Evolutionary conservation across 2,329 filamentous ascomycete species (phyloP).

Genomic region (Pestalotiopsis sp.): DNA sequence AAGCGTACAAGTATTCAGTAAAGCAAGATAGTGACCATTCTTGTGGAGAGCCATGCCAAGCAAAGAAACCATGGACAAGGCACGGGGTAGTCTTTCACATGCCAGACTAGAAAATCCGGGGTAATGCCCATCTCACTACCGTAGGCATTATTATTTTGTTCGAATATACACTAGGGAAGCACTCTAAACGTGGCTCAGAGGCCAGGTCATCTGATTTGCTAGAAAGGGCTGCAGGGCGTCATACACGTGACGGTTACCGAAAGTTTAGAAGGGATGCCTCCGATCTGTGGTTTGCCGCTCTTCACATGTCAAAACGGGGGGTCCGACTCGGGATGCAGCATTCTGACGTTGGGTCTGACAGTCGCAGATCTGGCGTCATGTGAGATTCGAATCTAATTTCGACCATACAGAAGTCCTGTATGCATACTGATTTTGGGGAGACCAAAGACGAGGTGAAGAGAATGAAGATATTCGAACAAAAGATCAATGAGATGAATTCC

Average conservation of each 20-base stretch:
- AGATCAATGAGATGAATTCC: neutral
- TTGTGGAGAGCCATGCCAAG: neutral
- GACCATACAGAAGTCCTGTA: too few species aligned
- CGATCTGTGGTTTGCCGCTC: conserved; percentile 7
- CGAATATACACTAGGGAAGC: neutral
- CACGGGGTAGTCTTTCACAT: neutral
- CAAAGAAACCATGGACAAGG: neutral
- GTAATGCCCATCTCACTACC: neutral
- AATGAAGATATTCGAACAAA: neutral
- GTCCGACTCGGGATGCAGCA: neutral
- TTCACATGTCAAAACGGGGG: conserved; percentile 9
- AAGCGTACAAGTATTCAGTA: neutral
- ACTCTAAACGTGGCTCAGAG: neutral
- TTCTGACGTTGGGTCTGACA: neutral
- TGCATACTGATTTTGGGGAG: too few species aligned
- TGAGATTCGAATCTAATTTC: neutral
- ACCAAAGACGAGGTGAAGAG: neutral
- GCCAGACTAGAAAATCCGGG: neutral
- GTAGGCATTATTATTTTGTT: neutral
- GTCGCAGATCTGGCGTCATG: neutral
- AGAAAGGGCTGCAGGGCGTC: neutral
- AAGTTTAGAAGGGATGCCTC: neutral
- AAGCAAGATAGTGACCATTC: neutral
- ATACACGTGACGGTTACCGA: neutral
- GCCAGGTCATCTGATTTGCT: neutral